Percentiles rank a stretch among this genome's conserved stretches.
phyloP scores from a whole-genome alignment of 148 eudicot genomes.

The Dianthus caryophyllus region DNA sequence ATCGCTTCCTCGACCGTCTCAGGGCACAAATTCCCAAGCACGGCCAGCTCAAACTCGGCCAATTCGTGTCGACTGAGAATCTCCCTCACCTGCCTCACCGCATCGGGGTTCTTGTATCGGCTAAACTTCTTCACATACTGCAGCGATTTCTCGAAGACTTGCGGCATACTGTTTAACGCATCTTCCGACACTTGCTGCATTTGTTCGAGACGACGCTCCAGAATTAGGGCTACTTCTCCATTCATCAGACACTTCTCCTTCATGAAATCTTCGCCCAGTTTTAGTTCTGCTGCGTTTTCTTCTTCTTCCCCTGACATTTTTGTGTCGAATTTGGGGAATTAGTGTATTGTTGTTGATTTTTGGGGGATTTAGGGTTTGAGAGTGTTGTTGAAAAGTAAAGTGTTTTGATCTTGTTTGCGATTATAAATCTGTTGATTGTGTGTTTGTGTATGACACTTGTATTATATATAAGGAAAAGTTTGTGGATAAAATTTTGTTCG shows the following conservation, averaged over 20 bases:
- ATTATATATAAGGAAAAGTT: too few species aligned
- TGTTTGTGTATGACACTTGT: too few species aligned
- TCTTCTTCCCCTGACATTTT: constrained; percentile 68
- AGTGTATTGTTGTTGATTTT: too few species aligned
- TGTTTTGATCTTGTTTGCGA: too few species aligned
- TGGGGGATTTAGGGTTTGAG: too few species aligned
- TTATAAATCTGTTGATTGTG: too few species aligned
- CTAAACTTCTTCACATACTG: constrained; percentile 94
- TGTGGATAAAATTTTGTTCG: too few species aligned
- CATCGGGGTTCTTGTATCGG: constrained; percentile 84
- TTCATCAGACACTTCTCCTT: constrained; percentile 98
- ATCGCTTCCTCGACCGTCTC: constrained; percentile 94
- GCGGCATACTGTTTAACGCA: constrained; percentile 72
- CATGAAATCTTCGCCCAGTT: constrained; percentile 76
- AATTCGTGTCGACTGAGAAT: constrained; percentile 74
- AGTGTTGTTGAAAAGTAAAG: too few species aligned
- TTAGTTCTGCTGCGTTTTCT: constrained; percentile 77
- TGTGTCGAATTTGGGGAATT: not conserved
- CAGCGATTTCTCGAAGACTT: constrained; percentile 88
- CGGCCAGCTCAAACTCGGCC: constrained; percentile 94
- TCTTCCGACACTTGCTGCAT: constrained; percentile 78
- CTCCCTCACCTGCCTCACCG: constrained; percentile 88
- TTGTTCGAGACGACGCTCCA: constrained; percentile 80
- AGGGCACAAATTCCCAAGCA: constrained; percentile 90
- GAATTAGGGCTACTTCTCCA: constrained; percentile 80